These are phyloP conservation scores for Pontederia crassipes DNA, from an alignment of 176 grass and related monocot species.

Conservation along the genomic window DNA sequence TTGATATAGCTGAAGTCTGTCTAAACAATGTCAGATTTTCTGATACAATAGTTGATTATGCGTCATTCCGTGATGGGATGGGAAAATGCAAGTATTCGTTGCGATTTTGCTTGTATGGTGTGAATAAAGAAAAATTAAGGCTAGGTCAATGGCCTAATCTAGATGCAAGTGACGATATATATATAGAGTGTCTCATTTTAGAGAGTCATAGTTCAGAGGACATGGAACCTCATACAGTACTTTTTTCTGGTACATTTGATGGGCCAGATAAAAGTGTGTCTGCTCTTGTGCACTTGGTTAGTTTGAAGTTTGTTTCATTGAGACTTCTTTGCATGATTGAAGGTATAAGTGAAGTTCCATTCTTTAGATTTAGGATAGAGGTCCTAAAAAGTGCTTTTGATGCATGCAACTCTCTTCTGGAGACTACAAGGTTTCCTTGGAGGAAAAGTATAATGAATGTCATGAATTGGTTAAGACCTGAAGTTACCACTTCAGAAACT, in stretches of 20 bases:
- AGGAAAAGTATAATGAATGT: conserved; percentile 86
- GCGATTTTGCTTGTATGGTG: conserved; percentile 45
- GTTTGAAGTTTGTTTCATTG: conserved; percentile 45
- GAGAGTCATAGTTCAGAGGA: background rate
- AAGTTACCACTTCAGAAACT: conserved; percentile 46
- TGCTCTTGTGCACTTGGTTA: conserved; percentile 56
- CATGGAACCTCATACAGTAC: conserved; percentile 1
- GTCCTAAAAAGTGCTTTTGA: conserved; percentile 48
- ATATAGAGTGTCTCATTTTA: conserved; percentile 37
- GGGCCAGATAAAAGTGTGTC: conserved; percentile 69
- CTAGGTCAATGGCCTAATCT: conserved; percentile 68
- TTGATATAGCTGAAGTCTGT: conserved; percentile 69
- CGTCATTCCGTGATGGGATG: conserved; percentile 18
- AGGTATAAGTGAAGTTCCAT: conserved; percentile 9
- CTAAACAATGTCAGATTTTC: conserved; percentile 40
- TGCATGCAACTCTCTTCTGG: conserved; percentile 51
- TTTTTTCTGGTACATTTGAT: conserved; percentile 55
- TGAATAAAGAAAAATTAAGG: conserved; percentile 48
- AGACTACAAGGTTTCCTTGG: conserved; percentile 67
- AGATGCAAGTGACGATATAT: conserved; percentile 35
- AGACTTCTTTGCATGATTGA: conserved; percentile 23
- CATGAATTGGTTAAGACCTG: conserved; percentile 74
- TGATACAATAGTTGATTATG: conserved; percentile 21
- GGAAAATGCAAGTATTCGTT: conserved; percentile 33
- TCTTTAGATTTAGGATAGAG: conserved; percentile 54